Conservation (phyloP, 331 rosid species). For the Acacia pycnantha region DNA sequence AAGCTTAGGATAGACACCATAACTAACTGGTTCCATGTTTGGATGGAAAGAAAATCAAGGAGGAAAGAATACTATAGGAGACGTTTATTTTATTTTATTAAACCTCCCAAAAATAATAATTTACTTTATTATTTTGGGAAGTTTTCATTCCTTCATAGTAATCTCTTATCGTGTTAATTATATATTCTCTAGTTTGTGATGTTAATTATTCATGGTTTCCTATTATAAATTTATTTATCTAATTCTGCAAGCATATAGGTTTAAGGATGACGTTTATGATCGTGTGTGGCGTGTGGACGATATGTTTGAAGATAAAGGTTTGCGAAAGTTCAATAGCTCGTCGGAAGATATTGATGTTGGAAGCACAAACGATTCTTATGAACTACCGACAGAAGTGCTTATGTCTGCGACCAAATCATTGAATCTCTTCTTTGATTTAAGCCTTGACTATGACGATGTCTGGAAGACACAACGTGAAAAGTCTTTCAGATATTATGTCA, state of each 20-base stretch:
- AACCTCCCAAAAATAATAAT: too few species aligned
- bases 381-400: background rate
- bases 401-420: background rate
- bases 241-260: background rate
- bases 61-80: too few species aligned
- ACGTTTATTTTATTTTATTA: too few species aligned
- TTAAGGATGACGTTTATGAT: background rate
- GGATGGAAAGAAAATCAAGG: too few species aligned
- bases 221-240: too few species aligned
- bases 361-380: background rate
- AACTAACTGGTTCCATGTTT: too few species aligned
- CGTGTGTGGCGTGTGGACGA: background rate
- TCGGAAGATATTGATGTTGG: background rate
- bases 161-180: too few species aligned
- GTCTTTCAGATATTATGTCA: background rate
- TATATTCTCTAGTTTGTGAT: too few species aligned
- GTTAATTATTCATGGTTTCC: too few species aligned
- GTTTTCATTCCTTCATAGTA: too few species aligned
- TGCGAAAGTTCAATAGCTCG: background rate
- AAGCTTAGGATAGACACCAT: too few species aligned
- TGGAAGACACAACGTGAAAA: fast-evolving
- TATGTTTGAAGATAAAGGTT: background rate
- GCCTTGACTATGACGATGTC: background rate
- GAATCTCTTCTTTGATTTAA: background rate
- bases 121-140: too few species aligned